These are phyloP conservation scores for Cydonia oblonga DNA, from an alignment of 331 rosid genomes.

Conservation along the genomic window DNA sequence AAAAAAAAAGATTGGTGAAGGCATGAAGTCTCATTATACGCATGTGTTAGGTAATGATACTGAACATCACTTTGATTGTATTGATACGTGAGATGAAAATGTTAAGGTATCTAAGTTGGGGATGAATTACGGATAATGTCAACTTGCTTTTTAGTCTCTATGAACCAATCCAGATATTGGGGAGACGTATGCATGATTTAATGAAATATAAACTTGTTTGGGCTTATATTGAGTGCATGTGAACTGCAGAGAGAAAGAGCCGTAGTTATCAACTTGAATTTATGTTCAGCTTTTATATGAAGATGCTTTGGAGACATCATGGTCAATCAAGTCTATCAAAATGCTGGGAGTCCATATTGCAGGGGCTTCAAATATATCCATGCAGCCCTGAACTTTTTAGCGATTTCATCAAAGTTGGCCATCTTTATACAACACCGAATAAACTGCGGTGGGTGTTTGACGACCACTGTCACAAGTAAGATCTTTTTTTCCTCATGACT, in stretches of 20 bases:
- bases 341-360: constrained; percentile 61
- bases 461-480: constrained; percentile 66
- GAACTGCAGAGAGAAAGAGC: constrained; percentile 70
- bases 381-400: constrained; percentile 62
- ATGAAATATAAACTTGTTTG: background rate
- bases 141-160: background rate
- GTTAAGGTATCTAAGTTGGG: background rate
- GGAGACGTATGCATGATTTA: background rate
- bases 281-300: constrained; percentile 65
- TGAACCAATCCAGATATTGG: background rate
- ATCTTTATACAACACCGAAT: constrained; percentile 57
- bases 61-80: background rate
- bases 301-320: constrained; percentile 63
- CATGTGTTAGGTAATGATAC: background rate
- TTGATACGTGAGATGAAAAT: background rate
- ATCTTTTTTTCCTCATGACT: background rate
- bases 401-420: constrained; percentile 54
- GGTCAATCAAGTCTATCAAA: constrained; percentile 40
- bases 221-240: constrained; percentile 17
- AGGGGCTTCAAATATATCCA: constrained; percentile 77
- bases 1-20: background rate
- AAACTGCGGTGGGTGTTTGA: constrained; percentile 71
- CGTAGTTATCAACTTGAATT: constrained; percentile 61
- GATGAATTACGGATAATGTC: background rate
- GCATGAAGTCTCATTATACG: background rate